Conservation (phyloP, 2,329 filamentous ascomycete genomes). For the Seiridium cupressi region DNA sequence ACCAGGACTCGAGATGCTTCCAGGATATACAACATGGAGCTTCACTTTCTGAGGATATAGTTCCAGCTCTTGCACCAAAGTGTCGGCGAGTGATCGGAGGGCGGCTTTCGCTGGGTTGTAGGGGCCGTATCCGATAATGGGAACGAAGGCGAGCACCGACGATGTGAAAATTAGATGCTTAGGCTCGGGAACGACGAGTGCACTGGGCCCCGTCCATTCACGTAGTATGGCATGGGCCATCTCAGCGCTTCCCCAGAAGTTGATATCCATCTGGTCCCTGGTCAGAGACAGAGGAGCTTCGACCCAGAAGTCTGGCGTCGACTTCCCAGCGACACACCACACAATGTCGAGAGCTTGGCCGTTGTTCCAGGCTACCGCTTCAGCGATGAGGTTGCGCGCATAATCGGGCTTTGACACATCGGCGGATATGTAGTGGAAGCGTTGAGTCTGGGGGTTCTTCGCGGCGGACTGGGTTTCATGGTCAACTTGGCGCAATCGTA, state of each 20-base stretch:
- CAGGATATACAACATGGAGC: slow-evolving; percentile 80
- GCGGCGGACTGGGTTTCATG: slow-evolving; percentile 58
- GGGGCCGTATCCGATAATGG: slow-evolving; percentile 76
- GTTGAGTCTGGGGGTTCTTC: slow-evolving; percentile 63
- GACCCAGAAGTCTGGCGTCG: slow-evolving; percentile 73
- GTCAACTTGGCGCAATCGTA: not conserved
- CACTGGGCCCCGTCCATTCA: slow-evolving; percentile 64
- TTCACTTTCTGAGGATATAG: slow-evolving; percentile 83
- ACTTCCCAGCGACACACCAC: slow-evolving; percentile 83
- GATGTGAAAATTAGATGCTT: slow-evolving; percentile 88
- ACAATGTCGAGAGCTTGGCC: slow-evolving; percentile 75
- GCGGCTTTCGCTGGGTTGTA: slow-evolving; percentile 87
- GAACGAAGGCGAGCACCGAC: slow-evolving; percentile 71
- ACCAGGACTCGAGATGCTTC: slow-evolving; percentile 76
- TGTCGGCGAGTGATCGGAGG: slow-evolving; percentile 78
- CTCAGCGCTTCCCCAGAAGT: slow-evolving; percentile 85
- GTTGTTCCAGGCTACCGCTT: slow-evolving; percentile 78
- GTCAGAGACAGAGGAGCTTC: slow-evolving; percentile 68
- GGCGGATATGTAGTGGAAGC: slow-evolving; percentile 79
- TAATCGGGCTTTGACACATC: slow-evolving; percentile 74
- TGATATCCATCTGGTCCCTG: slow-evolving; percentile 82
- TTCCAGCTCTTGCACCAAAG: slow-evolving; percentile 77
- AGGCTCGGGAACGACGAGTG: slow-evolving; percentile 44
- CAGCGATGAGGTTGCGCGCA: slow-evolving; percentile 65
- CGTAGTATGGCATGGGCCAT: slow-evolving; percentile 78